Evolutionary conservation across 345 rosid genomes (phyloP).

Genomic region (Bruguiera parviflora): DNA sequence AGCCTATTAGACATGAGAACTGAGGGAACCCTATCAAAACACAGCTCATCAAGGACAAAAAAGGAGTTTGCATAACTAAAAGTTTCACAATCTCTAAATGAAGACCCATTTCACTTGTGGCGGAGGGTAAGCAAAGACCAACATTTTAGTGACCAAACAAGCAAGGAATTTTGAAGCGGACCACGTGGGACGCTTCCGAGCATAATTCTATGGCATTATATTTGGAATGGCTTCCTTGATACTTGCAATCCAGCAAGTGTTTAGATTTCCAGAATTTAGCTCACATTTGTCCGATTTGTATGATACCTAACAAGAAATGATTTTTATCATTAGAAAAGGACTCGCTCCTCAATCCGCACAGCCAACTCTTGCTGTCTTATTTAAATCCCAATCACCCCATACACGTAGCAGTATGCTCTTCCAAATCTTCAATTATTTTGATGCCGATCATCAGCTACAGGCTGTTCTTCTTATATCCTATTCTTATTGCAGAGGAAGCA

Average conservation of each 20-base stretch:
- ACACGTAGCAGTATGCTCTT: not conserved
- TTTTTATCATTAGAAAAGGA: too few species aligned
- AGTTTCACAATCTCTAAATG: not conserved
- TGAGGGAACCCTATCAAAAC: constrained; percentile 9
- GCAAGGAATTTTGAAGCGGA: too few species aligned
- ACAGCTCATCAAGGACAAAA: constrained; percentile 11
- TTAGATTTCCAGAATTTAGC: too few species aligned
- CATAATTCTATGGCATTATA: too few species aligned
- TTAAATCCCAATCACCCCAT: not conserved
- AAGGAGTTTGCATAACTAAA: not conserved
- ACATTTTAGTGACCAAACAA: not conserved
- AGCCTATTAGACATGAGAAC: constrained; percentile 28
- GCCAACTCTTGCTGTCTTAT: too few species aligned
- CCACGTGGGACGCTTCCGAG: too few species aligned
- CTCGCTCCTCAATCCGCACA: too few species aligned
- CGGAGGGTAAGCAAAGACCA: not conserved
- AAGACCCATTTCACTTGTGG: not conserved
- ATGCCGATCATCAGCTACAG: not conserved
- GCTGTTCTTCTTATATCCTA: not conserved
- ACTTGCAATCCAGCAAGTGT: too few species aligned
- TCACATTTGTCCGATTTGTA: too few species aligned
- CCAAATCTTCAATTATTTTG: not conserved
- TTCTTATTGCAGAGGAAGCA: not conserved
- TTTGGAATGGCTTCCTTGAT: too few species aligned
- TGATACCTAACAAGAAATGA: too few species aligned